Base-by-base conservation (phyloP, 202 grass and related monocot genomes). In the Musa balbisiana region DNA sequence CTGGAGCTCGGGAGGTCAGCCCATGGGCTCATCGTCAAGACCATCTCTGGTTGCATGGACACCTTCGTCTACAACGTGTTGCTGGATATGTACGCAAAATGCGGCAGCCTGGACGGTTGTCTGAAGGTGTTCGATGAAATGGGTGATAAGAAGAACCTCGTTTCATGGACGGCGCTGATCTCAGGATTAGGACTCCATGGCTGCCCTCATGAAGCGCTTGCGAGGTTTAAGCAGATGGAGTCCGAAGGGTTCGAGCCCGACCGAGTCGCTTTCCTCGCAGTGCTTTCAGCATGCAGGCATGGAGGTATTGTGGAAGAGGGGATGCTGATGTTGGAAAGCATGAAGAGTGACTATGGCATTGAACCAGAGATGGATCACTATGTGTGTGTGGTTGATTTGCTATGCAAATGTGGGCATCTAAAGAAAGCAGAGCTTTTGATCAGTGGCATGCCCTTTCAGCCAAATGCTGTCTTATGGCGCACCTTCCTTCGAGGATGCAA, bases 51-150 rank as follows among this genome's bases (percentile, higher is more conserved):
- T 14, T 73, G 64, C 82, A 81, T 77, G 11, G 86, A 97, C 67
- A 87, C 84, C 76, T 86, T 74, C 59, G 83, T 85, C 65, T 33
- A 27, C 79, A 92, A 97, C 84, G 52, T 89, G 81, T 77, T 93
- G 80, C 67, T 97, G 53, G 86, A 97, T 83, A 89, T 97, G 84
- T 90, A 97, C 74, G 90, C 84, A 50, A 93, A 97, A 82, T 97
- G 88, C 75, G 93, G 90, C 69, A 89, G 86, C 75, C 80, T 97
- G 56, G 83, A 92, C 63, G 80, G 84, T 17, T 88, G 89, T 79
- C 59, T 89, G 53, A 86, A 77, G 79, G 66, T 83, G 21, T 91
- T 92, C 49, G 76, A 85, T 24, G 80, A 92, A 87, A 92, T 97
- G 88, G 75, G 74, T 49, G 55, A 81, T 16, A 81, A 67, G 23